Evolutionary conservation across 441 rosid species (phyloP), one percentile per base, ranked within the genome.

Genomic region (Jatropha multifida): DNA sequence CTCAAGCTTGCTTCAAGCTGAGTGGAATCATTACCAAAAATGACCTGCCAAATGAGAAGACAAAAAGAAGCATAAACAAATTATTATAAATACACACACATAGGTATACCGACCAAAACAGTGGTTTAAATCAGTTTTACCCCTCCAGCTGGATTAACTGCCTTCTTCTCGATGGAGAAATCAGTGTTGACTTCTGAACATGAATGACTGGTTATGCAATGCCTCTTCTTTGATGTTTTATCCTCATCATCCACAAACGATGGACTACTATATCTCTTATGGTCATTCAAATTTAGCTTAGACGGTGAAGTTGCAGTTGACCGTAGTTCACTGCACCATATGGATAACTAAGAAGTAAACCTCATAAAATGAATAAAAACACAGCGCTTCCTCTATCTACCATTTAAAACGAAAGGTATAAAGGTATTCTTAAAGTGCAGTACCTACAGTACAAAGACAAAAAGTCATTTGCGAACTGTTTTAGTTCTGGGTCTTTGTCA

Each of bases 381-480:
- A 42, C 27, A 41, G 15, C 3, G 4, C 38, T 11, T 46, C 27
- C 40, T 18, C 68, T 20, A 9, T 46, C 37, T 17, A 20, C 42
- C 37, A 59, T 18, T 58, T 40, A 13, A 66, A 5, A 42, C 1
- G 7, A 37, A 72, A 23, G 26, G 46, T 37, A 55, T 5, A 42
- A 4, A 63, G 44, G 44, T 4, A 9, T 18, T 1, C 37, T 68
- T 40, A 51, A 71, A 71, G 64, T 58, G 76, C 72, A 68, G 72
- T 93, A 95, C 99, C 99, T 84, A 80, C 97, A 92, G 82, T 93
- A 92, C 83, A 95, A 79, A 80, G 99, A 93, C 90, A 95, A 83
- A 78, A 92, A 95, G 72, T 88, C 87, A 74, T 85, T 82, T 65
- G 96, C 88, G 87, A 93, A 92, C 83, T 88, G 88, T 72, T 86